Percentiles rank a stretch among this genome's conserved stretches.
Conservation (phyloP, 371 early-diverging fungal species). For the Phascolomyces articulosus region DNA sequence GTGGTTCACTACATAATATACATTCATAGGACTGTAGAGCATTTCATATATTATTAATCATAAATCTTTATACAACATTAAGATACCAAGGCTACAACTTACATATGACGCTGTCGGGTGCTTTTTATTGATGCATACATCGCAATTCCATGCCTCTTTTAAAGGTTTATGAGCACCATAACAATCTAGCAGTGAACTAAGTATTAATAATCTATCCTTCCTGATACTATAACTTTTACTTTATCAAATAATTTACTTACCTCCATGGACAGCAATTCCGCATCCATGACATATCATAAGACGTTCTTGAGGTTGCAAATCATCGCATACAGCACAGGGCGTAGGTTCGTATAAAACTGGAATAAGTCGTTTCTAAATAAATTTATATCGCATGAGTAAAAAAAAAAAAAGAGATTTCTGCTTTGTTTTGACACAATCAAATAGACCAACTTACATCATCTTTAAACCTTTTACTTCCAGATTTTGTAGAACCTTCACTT, state of each 20-base stretch:
- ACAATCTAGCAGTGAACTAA: conserved; percentile 39
- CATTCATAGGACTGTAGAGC: conserved; percentile 56
- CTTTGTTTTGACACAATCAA: background rate
- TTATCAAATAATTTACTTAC: conserved; percentile 22
- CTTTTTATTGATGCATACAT: conserved; percentile 62
- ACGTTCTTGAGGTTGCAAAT: conserved; percentile 24
- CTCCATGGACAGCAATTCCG: conserved; percentile 64
- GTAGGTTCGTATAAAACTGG: conserved; percentile 18
- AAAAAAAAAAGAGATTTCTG: background rate
- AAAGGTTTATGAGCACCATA: conserved; percentile 37
- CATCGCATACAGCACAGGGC: conserved; percentile 59
- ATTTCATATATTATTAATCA: too few species aligned
- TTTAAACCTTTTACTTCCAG: background rate
- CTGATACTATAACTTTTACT: background rate
- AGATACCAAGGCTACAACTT: background rate
- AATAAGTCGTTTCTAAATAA: background rate
- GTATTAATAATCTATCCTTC: background rate
- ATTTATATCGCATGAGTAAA: background rate
- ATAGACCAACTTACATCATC: conserved; percentile 2
- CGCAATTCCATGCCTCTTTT: conserved; percentile 60
- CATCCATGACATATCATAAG: conserved; percentile 62
- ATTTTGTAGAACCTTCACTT: background rate
- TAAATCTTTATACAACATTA: too few species aligned
- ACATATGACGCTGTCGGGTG: conserved; percentile 64
- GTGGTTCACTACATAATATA: conserved; percentile 56